Evolutionary conservation across 2,329 filamentous ascomycete genomes (phyloP).

Genomic region (Chaetomium sp.): DNA sequence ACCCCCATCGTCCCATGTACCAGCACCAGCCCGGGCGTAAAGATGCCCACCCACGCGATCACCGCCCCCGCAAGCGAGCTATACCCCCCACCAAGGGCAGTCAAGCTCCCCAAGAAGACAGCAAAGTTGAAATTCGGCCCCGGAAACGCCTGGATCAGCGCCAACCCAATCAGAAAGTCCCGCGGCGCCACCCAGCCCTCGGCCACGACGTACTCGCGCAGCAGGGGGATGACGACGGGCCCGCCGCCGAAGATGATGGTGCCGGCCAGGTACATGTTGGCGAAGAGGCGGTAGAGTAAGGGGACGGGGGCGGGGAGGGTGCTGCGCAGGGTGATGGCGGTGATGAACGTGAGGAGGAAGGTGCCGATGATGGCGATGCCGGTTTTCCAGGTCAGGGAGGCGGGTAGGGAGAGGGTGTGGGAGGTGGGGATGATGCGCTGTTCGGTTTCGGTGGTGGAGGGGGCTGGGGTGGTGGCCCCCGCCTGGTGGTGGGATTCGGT

Average conservation of each 20-base stretch:
- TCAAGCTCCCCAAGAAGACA: constrained; percentile 58
- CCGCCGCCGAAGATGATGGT: constrained; percentile 69
- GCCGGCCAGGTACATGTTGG: constrained; percentile 73
- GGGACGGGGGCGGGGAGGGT: constrained; percentile 46
- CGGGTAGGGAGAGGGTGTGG: constrained; percentile 42
- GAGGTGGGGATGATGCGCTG: constrained; percentile 41
- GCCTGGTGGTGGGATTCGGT: background rate
- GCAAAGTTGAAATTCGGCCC: constrained; percentile 49
- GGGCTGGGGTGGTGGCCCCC: background rate
- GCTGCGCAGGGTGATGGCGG: constrained; percentile 55
- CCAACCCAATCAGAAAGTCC: constrained; percentile 73
- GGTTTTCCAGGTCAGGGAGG: constrained; percentile 47
- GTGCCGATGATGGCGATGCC: constrained; percentile 46
- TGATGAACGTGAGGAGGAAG: constrained; percentile 61
- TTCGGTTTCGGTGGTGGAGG: background rate
- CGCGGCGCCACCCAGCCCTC: constrained; percentile 70
- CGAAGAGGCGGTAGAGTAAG: constrained; percentile 62
- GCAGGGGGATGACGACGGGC: constrained; percentile 65
- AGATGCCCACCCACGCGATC: constrained; percentile 56
- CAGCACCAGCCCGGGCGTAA: constrained; percentile 52
- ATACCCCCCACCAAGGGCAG: constrained; percentile 46
- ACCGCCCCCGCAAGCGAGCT: constrained; percentile 49
- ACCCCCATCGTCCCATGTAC: constrained; percentile 57
- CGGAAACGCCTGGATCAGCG: constrained; percentile 70
- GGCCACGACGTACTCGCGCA: constrained; percentile 64